Percentiles rank a stretch among this genome's conserved stretches.
Evolutionary conservation across 495 filamentous ascomycete species (phyloP).

Genomic region (Aspergillus nanangensis): DNA sequence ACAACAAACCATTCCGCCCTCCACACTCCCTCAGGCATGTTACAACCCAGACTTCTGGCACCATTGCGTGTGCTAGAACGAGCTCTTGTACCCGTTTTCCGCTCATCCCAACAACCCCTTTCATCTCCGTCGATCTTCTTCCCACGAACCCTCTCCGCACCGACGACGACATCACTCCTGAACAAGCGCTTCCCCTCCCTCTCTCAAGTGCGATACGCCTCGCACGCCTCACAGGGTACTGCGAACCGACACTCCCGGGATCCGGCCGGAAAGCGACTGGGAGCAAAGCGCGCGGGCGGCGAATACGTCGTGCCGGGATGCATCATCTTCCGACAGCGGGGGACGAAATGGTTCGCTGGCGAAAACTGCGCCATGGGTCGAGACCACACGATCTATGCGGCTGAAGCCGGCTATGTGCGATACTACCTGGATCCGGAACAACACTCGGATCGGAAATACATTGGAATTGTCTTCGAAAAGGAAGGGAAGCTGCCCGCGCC

Average conservation of each 20-base stretch:
- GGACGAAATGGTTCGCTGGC: conserved; percentile 89
- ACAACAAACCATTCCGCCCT: conserved; percentile 4
- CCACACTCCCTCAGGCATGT: conserved; percentile 22
- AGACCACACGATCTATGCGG: conserved; percentile 96
- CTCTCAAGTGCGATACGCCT: conserved; percentile 63
- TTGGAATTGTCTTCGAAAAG: conserved; percentile 83
- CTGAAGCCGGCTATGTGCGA: conserved; percentile 80
- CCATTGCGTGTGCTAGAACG: conserved; percentile 38
- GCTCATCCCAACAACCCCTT: conserved; percentile 17
- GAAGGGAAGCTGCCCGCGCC: conserved; percentile 67
- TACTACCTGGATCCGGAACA: conserved; percentile 84
- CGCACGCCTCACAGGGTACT: conserved; percentile 81
- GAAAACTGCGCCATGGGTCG: conserved; percentile 91
- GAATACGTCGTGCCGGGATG: conserved; percentile 91
- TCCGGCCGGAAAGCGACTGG: conserved; percentile 87
- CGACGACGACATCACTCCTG: conserved; percentile 22
- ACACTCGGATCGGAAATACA: conserved; percentile 82
- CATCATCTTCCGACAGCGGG: conserved; percentile 96
- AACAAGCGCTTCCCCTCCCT: conserved; percentile 21
- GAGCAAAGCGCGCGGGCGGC: conserved; percentile 87
- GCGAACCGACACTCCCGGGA: conserved; percentile 79
- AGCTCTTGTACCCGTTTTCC: conserved; percentile 27
- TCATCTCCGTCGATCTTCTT: conserved; percentile 27
- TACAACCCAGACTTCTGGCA: conserved; percentile 39
- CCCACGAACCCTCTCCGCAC: conserved; percentile 34